Evolutionary conservation across 805 yeast species (phyloP).

Genomic region (Starmerella sp.): DNA sequence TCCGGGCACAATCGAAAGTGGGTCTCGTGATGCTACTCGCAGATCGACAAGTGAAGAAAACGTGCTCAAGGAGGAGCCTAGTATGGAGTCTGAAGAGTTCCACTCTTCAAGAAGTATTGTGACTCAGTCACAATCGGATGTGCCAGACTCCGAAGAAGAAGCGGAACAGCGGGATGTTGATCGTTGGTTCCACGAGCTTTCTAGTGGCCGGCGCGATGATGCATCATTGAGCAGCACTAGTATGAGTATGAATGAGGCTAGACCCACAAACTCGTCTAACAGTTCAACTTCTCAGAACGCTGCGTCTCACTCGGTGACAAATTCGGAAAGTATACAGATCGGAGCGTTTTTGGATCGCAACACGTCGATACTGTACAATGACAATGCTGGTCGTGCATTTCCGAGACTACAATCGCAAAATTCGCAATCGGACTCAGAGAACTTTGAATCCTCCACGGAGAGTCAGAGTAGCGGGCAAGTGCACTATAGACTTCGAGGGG

Average conservation of each 20-base stretch:
- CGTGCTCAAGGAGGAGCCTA: neutral
- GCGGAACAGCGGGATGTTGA: conserved; percentile 29
- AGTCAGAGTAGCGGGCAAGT: neutral
- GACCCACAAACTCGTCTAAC: neutral
- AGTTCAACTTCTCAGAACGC: neutral
- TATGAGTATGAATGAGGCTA: conserved; percentile 5
- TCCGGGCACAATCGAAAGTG: neutral
- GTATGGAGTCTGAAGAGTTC: conserved; percentile 12
- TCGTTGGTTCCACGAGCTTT: conserved; percentile 26
- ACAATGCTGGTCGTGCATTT: conserved; percentile 21
- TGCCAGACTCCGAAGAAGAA: conserved; percentile 20
- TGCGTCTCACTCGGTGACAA: neutral
- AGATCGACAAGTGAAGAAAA: neutral
- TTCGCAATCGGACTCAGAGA: neutral
- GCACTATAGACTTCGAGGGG: conserved; percentile 5
- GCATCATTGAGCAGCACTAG: conserved; percentile 20
- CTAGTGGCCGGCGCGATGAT: conserved; percentile 18
- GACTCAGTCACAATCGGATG: neutral
- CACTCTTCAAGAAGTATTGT: neutral
- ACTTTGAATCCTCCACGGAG: neutral
- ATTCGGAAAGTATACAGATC: conserved; percentile 19
- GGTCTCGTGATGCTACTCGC: neutral
- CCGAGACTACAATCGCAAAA: conserved; percentile 12
- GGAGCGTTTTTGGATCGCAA: conserved; percentile 21
- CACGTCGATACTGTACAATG: conserved; percentile 20